A percentile compares a stretch with the other conserved stretches of the same genome.
phyloP scores from a whole-genome alignment of 78 protist genomes.

The Dictyostelium firmibasis region DNA sequence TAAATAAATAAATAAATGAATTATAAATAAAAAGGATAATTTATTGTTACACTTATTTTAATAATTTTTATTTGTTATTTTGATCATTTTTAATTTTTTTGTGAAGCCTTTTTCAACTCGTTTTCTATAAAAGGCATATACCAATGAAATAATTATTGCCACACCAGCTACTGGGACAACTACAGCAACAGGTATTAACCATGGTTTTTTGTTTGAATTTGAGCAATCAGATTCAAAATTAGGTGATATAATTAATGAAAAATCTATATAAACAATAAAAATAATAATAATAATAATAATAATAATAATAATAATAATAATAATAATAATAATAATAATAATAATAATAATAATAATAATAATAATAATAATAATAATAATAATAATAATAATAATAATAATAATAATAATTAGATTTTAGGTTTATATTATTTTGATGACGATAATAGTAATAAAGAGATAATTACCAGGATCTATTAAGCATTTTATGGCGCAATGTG shows the following conservation, averaged over 20 bases:
- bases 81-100: background rate
- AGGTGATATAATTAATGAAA: background rate
- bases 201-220: background rate
- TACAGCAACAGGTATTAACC: background rate
- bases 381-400: no score
- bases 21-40: no score
- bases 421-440: no score
- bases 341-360: no score
- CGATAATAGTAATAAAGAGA: background rate
- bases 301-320: background rate
- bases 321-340: no score
- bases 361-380: no score
- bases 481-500: background rate
- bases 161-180: background rate
- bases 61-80: background rate
- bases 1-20: no score
- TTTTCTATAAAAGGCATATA: background rate
- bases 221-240: background rate
- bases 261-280: background rate
- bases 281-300: background rate
- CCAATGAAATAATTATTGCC: background rate
- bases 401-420: no score
- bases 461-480: background rate
- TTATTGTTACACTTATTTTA: background rate
- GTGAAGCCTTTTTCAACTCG: background rate